phyloP scores from a whole-genome alignment of 108 stramenopile species.

The Skeletonema marinoi region DNA sequence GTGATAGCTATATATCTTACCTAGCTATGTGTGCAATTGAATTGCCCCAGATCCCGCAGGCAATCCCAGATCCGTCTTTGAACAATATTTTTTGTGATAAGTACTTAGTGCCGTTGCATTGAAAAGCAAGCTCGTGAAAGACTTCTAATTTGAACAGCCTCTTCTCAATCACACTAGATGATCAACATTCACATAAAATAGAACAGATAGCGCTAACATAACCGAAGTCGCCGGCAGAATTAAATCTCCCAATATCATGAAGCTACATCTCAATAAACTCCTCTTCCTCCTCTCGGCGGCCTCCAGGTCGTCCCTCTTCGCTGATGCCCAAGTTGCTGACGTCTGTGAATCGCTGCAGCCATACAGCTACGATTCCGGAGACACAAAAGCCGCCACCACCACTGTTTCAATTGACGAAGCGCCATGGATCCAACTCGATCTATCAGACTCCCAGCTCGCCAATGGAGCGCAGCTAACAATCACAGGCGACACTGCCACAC shows the following conservation, averaged over 20 bases:
- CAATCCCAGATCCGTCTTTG: too few species aligned
- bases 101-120: too few species aligned
- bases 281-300: neutral
- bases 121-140: too few species aligned
- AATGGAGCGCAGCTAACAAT: neutral
- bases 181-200: too few species aligned
- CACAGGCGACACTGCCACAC: neutral
- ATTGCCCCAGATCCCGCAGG: too few species aligned
- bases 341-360: neutral
- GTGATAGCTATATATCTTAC: too few species aligned
- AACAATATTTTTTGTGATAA: too few species aligned
- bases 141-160: too few species aligned
- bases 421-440: constrained; percentile 6
- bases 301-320: neutral
- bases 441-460: neutral
- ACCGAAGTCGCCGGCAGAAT: too few species aligned
- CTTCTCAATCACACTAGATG: too few species aligned
- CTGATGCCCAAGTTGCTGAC: neutral
- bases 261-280: neutral
- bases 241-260: neutral
- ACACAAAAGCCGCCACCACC: neutral
- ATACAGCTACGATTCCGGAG: neutral
- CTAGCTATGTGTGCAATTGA: too few species aligned
- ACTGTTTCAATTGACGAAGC: neutral
- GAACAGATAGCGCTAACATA: too few species aligned